Conservation (phyloP, 1,284 basidiomycete species). For the Termitomyces sp. region DNA sequence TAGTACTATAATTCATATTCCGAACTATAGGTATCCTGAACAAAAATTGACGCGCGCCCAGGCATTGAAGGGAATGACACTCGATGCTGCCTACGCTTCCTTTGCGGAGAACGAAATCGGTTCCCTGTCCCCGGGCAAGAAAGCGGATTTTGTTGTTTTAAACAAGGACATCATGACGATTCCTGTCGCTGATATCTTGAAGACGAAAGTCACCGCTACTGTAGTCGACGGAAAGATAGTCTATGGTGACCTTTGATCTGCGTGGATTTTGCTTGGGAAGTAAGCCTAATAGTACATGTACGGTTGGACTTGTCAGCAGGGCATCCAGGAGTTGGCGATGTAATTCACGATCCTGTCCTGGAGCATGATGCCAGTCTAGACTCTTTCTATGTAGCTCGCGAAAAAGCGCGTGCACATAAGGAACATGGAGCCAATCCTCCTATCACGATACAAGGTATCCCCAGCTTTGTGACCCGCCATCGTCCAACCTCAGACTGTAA, state of each 20-base stretch:
- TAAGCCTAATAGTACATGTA: background rate
- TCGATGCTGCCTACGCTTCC: conserved; percentile 82
- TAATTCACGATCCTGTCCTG: no score
- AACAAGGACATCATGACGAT: conserved; percentile 76
- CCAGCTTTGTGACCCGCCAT: no score
- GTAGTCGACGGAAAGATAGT: conserved; percentile 64
- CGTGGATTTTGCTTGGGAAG: background rate
- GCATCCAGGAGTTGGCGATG: no score
- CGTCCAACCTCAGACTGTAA: no score
- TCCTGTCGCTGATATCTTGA: conserved; percentile 44
- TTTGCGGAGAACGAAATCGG: conserved; percentile 72
- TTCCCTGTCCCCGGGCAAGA: conserved; percentile 67
- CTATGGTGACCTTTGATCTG: conserved; percentile 40
- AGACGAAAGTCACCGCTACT: conserved; percentile 36
- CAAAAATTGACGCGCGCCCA: conserved; percentile 73
- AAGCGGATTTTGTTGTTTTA: conserved; percentile 83
- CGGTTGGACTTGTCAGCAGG: no score
- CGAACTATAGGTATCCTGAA: conserved; percentile 54
- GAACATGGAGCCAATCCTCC: no score
- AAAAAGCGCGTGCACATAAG: no score
- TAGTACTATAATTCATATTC: background rate
- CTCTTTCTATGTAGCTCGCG: no score
- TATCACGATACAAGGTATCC: no score
- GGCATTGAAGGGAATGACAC: conserved; percentile 81
- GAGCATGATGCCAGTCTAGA: no score